Evolutionary conservation across 345 rosid species (phyloP), one percentile per base, ranked within the genome.

Genomic region (Hevea brasiliensis): DNA sequence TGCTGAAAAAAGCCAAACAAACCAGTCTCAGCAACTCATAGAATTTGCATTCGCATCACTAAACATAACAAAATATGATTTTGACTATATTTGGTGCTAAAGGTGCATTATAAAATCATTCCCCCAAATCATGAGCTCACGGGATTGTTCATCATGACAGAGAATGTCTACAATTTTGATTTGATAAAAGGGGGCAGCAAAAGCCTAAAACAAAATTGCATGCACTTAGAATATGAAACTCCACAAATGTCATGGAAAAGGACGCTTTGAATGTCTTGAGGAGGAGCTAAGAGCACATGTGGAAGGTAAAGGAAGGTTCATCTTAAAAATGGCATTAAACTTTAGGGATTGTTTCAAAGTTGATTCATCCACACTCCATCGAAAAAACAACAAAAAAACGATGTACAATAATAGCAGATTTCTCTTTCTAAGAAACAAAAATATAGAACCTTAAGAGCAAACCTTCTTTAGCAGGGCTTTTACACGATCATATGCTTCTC

Each of bases 401-500:
- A 48, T 13, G 20, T 17, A 3, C 9, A 6, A 24, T 67, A 50
- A 14, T 29, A 8, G 10, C 5, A 21, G 37, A 37, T 35, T 41
- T 47, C 62, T 62, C 26, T 4, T 32, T 32, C 4, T 58, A 23
- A 1, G 47, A 65, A 24, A 61, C n/a, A 60, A 72, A 56, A 0
- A 11, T 18, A 14, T 1, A 13, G 24, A 61, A 65, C 41, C 40
- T 65, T 12, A 14, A 55, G 62, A 32, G 74, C 73, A 63, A 64
- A 95, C 99, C 98, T 92, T 89, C 82, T 85, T 92, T 77, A 92
- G 72, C 60, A 95, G 80, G 65, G 90, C 83, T 77, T 87, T 92
- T 24, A 91, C 99, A 50, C 99, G 97, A 77, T 86, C 97, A 71
- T 95, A 95, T 79, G 98, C 99, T 77, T 92, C 99, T 83, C 94